Base-by-base conservation (phyloP, 2,329 filamentous ascomycete genomes). In the Fusarium newnesense region DNA sequence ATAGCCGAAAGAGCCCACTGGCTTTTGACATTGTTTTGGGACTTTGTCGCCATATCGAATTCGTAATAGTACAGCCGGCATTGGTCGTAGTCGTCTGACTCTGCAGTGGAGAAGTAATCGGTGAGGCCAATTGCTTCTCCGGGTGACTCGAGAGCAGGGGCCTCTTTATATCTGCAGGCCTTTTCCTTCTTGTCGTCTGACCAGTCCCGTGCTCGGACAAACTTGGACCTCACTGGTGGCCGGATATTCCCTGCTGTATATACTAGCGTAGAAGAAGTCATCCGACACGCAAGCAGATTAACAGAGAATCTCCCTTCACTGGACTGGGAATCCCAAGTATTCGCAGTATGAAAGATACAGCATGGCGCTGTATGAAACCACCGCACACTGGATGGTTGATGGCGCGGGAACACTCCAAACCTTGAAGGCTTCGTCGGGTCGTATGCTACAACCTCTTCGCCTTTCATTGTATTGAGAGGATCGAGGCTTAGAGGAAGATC, bases 281-380 rank as follows among this genome's bases (percentile, higher is more conserved):
- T 83, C 7, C 92, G 88, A 72, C 92, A 93, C 4, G 87, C 89
- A 2, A 94, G 83, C 76, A 94, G 86, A 75, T 91, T 90, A 9
- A 93, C 89, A 10, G 52, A 64, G 2, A 3, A n/a, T 2, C 32
- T 30, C 4, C 24, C 32, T 0, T 50, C 11, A 2, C 15, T 26
- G 9, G 32, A n/a, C 0, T 13, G 32, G 18, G 63, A 65, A 59
- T 93, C 90, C 92, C 92, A 94, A 4, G 89, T 88, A 73, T 93
- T 93, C 2, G 90, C 92, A 1, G 91, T 92, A 75, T 94, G 92
- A 69, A 93, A 93, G 49, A 94, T 92, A 74, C 90, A 90, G 75
- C 90, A 93, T 10, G 90, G 85, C 16, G 87, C 87, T 1, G 91
- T 93, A 79, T 92, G 87, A 69, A 92, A 93, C 91, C 92, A 94